Base-by-base conservation (phyloP, 1,284 basidiomycete species). In the Earliella scabrosa region DNA sequence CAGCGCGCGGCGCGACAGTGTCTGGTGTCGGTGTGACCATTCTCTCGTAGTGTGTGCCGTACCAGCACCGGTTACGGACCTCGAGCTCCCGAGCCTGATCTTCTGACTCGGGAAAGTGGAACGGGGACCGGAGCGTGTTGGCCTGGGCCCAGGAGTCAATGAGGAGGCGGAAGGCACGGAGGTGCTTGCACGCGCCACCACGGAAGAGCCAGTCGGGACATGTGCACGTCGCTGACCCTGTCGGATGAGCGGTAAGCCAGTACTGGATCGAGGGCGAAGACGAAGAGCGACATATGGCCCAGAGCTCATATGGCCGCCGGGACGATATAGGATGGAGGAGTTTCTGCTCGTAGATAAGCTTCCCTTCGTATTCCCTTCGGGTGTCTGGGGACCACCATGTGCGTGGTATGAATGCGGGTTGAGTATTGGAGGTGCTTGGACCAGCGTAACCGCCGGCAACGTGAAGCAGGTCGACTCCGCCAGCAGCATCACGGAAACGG, bases 151-250 rank as follows among this genome's bases (percentile, higher is more conserved):
- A 34, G 32, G 11, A 10, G 3, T 34, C 32, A 34, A 34, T 34
- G 9, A 34, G 32, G 2, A 34, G 3, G 3, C 32, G 32, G 32
- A 34, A 34, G 3, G 71, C 70, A 7, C 68, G 59, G 1, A 73
- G 39, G 47, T 72, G 70, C 45, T 72, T 73, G 61, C 71, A 72
- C 4, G 71, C 71, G 9, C 66, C 68, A 3, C 66, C 66, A 4
- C 66, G 57, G 1, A 55, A 24, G 1, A 49, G 32, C 36, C 67
- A 72, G 45, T 71, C 68, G 1, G 40, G 52, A 54, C 72, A 74
- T 8, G 67, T 63, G 54, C 71, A 69, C 0, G 46, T 20, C 2
- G 45, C 45, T 3, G 35, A 14, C 11, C 51, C 51, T 7, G 24
- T 32, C 1, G 34, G 51, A 3, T 36, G 31, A 11, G 47, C 18